Conservation (phyloP, 192 early-diverging fungal species). For the Umbelopsis vinacea region DNA sequence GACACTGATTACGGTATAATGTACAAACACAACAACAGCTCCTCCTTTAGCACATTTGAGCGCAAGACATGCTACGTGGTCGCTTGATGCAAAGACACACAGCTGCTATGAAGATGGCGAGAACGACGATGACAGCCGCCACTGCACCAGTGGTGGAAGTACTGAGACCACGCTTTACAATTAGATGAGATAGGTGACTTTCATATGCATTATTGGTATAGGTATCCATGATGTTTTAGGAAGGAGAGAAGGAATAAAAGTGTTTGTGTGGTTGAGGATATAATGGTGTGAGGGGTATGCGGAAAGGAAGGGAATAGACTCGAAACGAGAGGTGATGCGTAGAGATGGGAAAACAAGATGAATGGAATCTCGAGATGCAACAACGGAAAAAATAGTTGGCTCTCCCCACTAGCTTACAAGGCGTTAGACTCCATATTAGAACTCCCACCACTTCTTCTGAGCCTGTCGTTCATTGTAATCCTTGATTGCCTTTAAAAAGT, state of each 20-base stretch:
- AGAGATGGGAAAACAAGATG: neutral
- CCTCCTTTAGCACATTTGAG: neutral
- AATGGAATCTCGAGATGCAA: neutral
- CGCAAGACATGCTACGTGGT: conserved; percentile 12
- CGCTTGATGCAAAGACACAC: conserved; percentile 9
- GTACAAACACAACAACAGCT: neutral
- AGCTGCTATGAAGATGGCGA: neutral
- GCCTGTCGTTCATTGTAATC: conserved; percentile 68
- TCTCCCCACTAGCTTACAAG: neutral
- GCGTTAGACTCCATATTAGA: conserved; percentile 37
- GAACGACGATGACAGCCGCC: neutral
- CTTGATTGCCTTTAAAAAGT: conserved; percentile 60
- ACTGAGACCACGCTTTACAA: neutral
- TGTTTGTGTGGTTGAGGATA: neutral
- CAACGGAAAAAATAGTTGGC: too few species aligned
- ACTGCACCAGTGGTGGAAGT: neutral
- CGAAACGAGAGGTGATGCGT: neutral
- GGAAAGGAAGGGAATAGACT: neutral
- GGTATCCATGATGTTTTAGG: neutral
- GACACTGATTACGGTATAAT: neutral
- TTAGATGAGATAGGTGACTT: conserved; percentile 3
- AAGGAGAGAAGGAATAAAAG: neutral
- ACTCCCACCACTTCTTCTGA: conserved; percentile 71
- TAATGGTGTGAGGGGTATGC: neutral
- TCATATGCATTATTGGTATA: conserved; percentile 19